Evolutionary conservation across 1,139 yeast genomes (phyloP), one percentile per base, ranked within the genome.

Genomic region (Debaryomyces sp.): DNA sequence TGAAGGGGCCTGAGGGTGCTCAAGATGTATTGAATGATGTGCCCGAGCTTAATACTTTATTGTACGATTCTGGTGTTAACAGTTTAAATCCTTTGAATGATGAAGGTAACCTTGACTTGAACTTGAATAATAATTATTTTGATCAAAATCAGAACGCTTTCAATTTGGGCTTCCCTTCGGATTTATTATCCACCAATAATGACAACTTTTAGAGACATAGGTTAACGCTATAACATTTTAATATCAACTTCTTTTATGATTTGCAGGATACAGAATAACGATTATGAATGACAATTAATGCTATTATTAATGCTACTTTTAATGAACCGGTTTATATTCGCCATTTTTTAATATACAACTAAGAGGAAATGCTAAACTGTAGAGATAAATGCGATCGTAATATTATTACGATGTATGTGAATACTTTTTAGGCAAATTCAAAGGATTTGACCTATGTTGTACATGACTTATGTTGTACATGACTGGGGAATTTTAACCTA

Each of bases 151-250:
- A 29, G 32, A 22, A 22, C 18, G 27, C 21, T 26, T 36, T 37
- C 41, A 35, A 36, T 21, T 40, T 43, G 6, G 48, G 45, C n/a
- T 41, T 41, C 17, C 4, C 48, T 4, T 41, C 50, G 9, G 50
- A 47, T 36, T 33, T 46, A 15, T 42, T 47, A 23, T 41, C 45
- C 12, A 26, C 50, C 6, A 27, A 27, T 32, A 44, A 22, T 38
- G 41, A 44, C 30, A 30, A 15, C 15, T 22, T 44, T 36, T 43
- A 43, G 45, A 37, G 40, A 26, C 12, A 30, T 10, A 30, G 8
- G 18, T 15, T 3, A 21, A 21, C 8, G 9, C 21, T 34, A 22
- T 9, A n/a, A n/a, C n/a, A n/a, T 21, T 32, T 32, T 17, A 5
- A 2, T 35, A 15, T 30, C 34, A 30, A 8, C 17, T 17, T 18